A percentile compares a stretch with the other conserved stretches of the same genome.
phyloP scores from a whole-genome alignment of 768 basidiomycete genomes.

The Neoboletus subvelutipes region DNA sequence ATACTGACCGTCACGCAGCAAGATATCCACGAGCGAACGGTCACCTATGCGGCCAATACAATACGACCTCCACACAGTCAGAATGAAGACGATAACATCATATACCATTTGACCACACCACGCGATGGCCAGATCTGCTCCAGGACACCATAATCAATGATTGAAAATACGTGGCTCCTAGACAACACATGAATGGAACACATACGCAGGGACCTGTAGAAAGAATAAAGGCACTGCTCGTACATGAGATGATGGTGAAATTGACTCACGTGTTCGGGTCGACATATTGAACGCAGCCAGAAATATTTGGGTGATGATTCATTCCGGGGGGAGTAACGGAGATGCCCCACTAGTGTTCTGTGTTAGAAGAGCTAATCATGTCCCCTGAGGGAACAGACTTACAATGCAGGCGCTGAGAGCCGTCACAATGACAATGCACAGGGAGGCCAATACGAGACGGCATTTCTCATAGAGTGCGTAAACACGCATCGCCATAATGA shows the following conservation, averaged over 20 bases:
- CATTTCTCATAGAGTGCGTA: slow-evolving; percentile 19
- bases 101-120: slow-evolving; percentile 20
- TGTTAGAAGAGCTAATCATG: background rate
- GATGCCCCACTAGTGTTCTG: slow-evolving; percentile 11
- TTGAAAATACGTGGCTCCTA: background rate
- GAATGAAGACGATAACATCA: slow-evolving; percentile 21
- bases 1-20: slow-evolving; percentile 19
- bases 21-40: slow-evolving; percentile 8
- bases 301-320: background rate
- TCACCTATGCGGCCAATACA: background rate
- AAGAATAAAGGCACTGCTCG: background rate
- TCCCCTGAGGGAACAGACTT: background rate
- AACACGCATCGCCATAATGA: slow-evolving; percentile 21
- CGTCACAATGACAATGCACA: background rate
- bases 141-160: background rate
- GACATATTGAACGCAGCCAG: too few relatives aligned
- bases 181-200: background rate
- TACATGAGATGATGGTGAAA: background rate
- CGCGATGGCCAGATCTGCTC: slow-evolving; percentile 6
- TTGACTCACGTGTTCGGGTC: slow-evolving; percentile 2
- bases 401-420: slow-evolving; percentile 7
- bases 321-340: background rate
- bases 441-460: slow-evolving; percentile 1
- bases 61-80: slow-evolving; percentile 19
- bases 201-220: slow-evolving; percentile 12